phyloP scores from a whole-genome alignment of 202 grass and related monocot genomes.

The Cymbopogon flexuosus region DNA sequence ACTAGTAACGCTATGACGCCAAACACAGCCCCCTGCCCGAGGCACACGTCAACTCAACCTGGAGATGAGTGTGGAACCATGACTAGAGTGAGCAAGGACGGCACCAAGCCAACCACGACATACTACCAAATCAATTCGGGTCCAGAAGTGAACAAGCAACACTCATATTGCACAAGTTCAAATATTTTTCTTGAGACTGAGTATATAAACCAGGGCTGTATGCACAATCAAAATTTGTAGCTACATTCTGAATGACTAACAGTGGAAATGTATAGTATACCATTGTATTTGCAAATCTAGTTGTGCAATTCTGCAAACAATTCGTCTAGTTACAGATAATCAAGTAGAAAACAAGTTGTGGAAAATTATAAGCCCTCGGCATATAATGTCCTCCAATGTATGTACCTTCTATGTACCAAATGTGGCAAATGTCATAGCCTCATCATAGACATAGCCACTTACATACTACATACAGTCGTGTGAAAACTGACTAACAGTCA shows the following conservation, averaged over 20 bases:
- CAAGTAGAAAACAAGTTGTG: neutral
- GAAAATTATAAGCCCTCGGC: neutral
- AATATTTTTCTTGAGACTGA: neutral
- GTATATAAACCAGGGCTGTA: neutral
- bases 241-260: neutral
- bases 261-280: neutral
- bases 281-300: neutral
- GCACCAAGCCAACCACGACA: no score
- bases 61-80: neutral
- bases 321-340: neutral
- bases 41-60: neutral
- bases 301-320: neutral
- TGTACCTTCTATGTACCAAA: conserved; percentile 24
- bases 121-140: neutral
- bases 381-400: neutral
- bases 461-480: neutral
- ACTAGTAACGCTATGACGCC: neutral
- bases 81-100: neutral
- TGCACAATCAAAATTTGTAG: neutral
- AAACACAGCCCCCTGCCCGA: no score
- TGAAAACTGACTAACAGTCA: neutral
- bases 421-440: neutral
- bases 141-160: neutral
- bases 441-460: neutral
- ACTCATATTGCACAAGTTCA: neutral